Base-by-base conservation (phyloP, 2,329 filamentous ascomycete species). In the Aspergillus sp. region DNA sequence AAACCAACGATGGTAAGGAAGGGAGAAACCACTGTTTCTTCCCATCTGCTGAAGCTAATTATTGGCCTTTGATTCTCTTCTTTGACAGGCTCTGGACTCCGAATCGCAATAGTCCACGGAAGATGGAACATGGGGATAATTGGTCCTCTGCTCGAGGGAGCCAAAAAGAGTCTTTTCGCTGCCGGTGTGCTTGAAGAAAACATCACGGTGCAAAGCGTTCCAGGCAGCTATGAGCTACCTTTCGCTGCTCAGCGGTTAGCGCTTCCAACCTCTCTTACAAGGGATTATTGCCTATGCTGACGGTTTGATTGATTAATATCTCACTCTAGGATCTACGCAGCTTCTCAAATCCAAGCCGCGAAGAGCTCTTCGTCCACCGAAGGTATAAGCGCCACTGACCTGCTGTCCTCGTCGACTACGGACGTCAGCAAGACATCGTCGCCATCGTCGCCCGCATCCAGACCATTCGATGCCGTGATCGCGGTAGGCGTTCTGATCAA, bases 401-500 rank as follows among this genome's bases (percentile, higher is more conserved):
- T 85, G 44, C 71, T 82, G 32, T 73, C 77, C 43, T 81, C 80
- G 12, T 79, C 79, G 1, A 75, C 85, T 1, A 76, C 83, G 29
- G 86, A 94, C 66, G 77, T 89, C 30, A 73, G 77, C 29, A 70
- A 77, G 58, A 69, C 42, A 12, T 52, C 74, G 19, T 51, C 68
- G 41, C 52, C 65, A 29, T 60, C 70, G 2, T 56, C 70, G 2
- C 64, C 68, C n/a, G 44, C 60, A 3, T 60, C 68, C 19, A 62
- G 66, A 43, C 81, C 88, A 19, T 97, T 97, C 61, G 91, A 97
- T 64, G 93, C 93, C 52, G 82, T 98, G 53, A 90, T 98, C 56
- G 89, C 93, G 45, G 86, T 98, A 57, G 93, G 93, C 47, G 90
- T 95, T 47, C 80, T 98, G 51, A 96, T 98, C 73, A 98, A 98